Evolutionary conservation across 2,329 filamentous ascomycete genomes (phyloP).

Genomic region (Neonectria punicea): DNA sequence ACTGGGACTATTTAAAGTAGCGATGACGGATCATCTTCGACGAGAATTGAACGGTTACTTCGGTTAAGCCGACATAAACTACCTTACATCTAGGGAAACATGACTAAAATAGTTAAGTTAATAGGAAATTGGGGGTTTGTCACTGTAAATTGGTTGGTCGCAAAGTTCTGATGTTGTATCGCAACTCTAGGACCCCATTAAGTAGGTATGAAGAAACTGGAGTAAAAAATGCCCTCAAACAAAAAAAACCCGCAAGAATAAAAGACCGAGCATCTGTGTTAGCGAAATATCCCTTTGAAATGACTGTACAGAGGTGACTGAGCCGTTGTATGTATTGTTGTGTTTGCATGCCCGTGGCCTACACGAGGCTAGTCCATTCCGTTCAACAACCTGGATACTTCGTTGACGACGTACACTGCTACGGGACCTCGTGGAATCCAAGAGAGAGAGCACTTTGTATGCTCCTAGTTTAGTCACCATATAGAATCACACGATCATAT

Average conservation of each 20-base stretch:
- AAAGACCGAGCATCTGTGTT: too few species aligned
- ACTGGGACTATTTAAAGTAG: background rate
- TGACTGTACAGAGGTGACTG: too few species aligned
- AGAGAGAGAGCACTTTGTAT: background rate
- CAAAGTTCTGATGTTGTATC: too few species aligned
- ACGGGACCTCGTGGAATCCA: background rate
- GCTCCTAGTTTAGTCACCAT: background rate
- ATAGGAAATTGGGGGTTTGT: too few species aligned
- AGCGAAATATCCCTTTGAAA: too few species aligned
- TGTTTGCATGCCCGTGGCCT: background rate
- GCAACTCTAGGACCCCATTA: too few species aligned
- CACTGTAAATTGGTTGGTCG: too few species aligned
- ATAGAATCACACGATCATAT: background rate
- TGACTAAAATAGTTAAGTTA: background rate
- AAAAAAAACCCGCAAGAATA: too few species aligned
- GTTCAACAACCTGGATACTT: background rate
- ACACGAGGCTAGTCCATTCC: too few species aligned
- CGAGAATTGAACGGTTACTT: background rate
- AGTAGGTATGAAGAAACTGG: too few species aligned
- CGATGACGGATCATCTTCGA: background rate
- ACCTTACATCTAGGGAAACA: background rate
- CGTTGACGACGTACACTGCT: background rate
- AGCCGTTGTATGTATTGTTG: background rate
- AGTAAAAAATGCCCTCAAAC: too few species aligned
- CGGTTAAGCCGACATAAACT: background rate